Evolutionary conservation across 805 yeast species (phyloP).

Genomic region (Tetrapisispora taiwanensis): DNA sequence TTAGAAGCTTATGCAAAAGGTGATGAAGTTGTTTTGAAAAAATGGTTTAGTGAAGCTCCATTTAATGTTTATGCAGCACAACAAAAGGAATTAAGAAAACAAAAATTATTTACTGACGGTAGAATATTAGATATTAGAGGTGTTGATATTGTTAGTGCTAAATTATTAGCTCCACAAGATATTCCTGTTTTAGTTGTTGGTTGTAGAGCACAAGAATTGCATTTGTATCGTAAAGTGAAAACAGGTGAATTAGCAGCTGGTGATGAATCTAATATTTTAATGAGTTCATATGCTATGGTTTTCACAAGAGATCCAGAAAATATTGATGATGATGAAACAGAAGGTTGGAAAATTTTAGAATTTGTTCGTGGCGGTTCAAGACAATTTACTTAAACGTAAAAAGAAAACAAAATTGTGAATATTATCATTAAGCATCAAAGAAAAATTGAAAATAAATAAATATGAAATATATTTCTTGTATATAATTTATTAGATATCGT

Average conservation of each 20-base stretch:
- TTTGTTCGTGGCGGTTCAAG: slow-evolving; percentile 90
- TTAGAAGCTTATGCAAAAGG: slow-evolving; percentile 92
- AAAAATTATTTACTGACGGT: slow-evolving; percentile 85
- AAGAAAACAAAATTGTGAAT: too few species aligned
- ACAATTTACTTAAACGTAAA: slow-evolving; percentile 52
- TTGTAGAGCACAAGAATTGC: slow-evolving; percentile 94
- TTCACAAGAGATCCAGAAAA: slow-evolving; percentile 88
- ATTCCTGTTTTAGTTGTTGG: slow-evolving; percentile 87
- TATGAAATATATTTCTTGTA: slow-evolving; percentile 1
- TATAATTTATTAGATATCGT: slow-evolving; percentile 1
- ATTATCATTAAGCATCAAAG: background rate
- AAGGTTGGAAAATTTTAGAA: slow-evolving; percentile 94
- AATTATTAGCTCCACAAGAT: slow-evolving; percentile 80
- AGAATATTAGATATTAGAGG: slow-evolving; percentile 89
- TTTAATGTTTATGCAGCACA: slow-evolving; percentile 88
- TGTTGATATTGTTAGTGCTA: slow-evolving; percentile 82
- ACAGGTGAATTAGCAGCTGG: slow-evolving; percentile 96
- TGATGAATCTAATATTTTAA: slow-evolving; percentile 81
- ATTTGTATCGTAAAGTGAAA: slow-evolving; percentile 76
- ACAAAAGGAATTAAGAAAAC: slow-evolving; percentile 84
- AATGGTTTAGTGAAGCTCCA: slow-evolving; percentile 96
- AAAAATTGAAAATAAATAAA: background rate
- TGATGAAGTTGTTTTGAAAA: slow-evolving; percentile 69
- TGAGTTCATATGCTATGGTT: slow-evolving; percentile 94
- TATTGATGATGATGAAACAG: slow-evolving; percentile 80